Conservation (phyloP, 129 eudicot species). For the Ambrosia trifida region DNA sequence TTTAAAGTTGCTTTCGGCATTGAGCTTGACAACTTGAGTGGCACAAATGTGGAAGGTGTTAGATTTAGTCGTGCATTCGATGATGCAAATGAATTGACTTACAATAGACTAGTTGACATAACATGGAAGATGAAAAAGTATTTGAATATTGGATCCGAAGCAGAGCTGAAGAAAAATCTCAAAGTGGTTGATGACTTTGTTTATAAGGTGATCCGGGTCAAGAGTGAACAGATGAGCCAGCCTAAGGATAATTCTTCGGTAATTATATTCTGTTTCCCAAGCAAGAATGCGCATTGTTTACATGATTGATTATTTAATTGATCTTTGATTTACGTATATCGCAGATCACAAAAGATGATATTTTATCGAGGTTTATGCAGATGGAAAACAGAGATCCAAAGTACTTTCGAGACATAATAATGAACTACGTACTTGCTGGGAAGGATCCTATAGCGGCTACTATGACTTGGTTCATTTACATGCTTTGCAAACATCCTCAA, state of each 20-base stretch:
- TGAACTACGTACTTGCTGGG: constrained; percentile 65
- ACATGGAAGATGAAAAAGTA: constrained; percentile 54
- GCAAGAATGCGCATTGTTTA: too few relatives aligned
- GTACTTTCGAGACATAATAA: constrained; percentile 56
- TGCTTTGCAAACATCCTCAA: constrained; percentile 62
- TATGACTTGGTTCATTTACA: constrained; percentile 62
- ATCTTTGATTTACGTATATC: too few relatives aligned
- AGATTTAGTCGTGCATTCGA: constrained; percentile 55
- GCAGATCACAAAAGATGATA: constrained; percentile 51
- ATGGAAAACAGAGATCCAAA: constrained; percentile 33
- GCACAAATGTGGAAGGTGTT: constrained; percentile 54
- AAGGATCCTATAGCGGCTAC: constrained; percentile 65
- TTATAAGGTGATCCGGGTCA: constrained; percentile 52
- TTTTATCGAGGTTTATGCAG: constrained; percentile 60
- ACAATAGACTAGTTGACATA: constrained; percentile 46
- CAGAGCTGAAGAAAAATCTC: constrained; percentile 45
- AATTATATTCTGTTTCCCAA: constrained; percentile 6
- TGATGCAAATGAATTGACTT: constrained; percentile 49
- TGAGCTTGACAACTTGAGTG: constrained; percentile 59
- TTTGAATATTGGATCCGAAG: constrained; percentile 56
- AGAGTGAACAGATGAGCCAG: constrained; percentile 40
- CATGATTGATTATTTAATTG: too few relatives aligned
- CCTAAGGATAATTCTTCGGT: constrained; percentile 35
- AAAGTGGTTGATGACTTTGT: constrained; percentile 55
- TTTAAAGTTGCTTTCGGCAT: constrained; percentile 68